These are phyloP conservation scores for Clitoria ternatea DNA, from an alignment of 306 rosid genomes.

Conservation along the genomic window DNA sequence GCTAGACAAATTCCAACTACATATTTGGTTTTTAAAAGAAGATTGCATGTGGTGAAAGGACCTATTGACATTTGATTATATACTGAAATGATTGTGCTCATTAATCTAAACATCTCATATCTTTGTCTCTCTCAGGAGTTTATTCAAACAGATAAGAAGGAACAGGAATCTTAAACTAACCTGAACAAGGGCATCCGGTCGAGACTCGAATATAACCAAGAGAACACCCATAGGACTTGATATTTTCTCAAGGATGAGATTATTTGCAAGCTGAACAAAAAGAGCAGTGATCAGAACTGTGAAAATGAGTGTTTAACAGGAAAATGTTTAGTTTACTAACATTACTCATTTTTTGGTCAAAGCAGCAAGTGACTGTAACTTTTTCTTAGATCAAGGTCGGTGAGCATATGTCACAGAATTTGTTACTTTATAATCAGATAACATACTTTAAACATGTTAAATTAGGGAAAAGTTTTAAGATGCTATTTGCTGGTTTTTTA, in stretches of 20 bases:
- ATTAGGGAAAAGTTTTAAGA: neutral
- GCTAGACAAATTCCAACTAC: neutral
- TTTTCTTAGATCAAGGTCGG: constrained; percentile 1
- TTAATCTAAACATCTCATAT: too few species aligned
- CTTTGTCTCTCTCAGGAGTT: constrained; percentile 12
- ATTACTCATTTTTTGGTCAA: neutral
- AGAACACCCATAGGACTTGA: constrained; percentile 86
- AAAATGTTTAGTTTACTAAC: neutral
- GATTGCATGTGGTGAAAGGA: neutral
- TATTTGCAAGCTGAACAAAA: constrained; percentile 66
- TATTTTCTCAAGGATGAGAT: constrained; percentile 64
- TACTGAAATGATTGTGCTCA: neutral
- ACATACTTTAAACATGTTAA: neutral
- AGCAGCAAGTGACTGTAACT: neutral
- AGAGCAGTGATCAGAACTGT: constrained; percentile 25
- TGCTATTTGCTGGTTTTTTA: too few species aligned
- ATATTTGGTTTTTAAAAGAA: neutral
- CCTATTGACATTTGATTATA: neutral
- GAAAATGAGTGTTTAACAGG: constrained; percentile 9
- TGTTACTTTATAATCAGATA: neutral
- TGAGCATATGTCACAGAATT: neutral
- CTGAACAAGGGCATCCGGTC: constrained; percentile 98
- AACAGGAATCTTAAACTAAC: constrained; percentile 31
- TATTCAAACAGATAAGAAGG: neutral
- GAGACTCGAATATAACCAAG: constrained; percentile 80